Evolutionary conservation across 2,329 filamentous ascomycete species (phyloP).

Genomic region (Cordyceps cicadae): DNA sequence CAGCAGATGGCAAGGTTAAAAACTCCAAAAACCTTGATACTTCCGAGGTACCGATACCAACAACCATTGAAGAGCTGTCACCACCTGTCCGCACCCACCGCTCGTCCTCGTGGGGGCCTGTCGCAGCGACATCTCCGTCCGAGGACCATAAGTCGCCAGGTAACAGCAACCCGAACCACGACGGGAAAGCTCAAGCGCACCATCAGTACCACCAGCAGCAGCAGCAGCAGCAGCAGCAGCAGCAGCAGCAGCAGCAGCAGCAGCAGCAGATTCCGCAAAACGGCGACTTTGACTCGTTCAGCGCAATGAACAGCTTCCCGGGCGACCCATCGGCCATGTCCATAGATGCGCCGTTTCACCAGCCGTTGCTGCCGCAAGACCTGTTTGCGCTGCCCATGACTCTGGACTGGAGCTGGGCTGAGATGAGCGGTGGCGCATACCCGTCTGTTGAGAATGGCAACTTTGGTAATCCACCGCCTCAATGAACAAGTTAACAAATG

Average conservation of each 20-base stretch:
- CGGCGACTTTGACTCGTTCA: slow-evolving; percentile 36
- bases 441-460: slow-evolving; percentile 57
- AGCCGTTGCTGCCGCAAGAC: slow-evolving; percentile 86
- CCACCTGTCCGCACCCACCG: slow-evolving; percentile 19
- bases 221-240: neutral
- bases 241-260: neutral
- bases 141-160: slow-evolving; percentile 2
- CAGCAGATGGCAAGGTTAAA: slow-evolving; percentile 5
- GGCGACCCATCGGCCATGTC: slow-evolving; percentile 15
- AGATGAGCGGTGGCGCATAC: slow-evolving; percentile 58
- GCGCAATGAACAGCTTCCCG: slow-evolving; percentile 34
- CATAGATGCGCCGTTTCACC: slow-evolving; percentile 50
- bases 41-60: slow-evolving; percentile 11
- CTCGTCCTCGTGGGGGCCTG: slow-evolving; percentile 18
- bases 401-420: slow-evolving; percentile 77
- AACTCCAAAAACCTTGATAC: slow-evolving; percentile 6
- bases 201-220: slow-evolving; percentile 4
- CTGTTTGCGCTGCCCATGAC: slow-evolving; percentile 95
- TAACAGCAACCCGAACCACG: neutral
- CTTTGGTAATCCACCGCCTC: slow-evolving; percentile 25
- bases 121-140: slow-evolving; percentile 12
- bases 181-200: neutral
- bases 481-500: neutral
- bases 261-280: slow-evolving; percentile 19
- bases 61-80: slow-evolving; percentile 20